Base-by-base conservation (phyloP, 306 rosid species). In the Cyamopsis tetragonoloba region DNA sequence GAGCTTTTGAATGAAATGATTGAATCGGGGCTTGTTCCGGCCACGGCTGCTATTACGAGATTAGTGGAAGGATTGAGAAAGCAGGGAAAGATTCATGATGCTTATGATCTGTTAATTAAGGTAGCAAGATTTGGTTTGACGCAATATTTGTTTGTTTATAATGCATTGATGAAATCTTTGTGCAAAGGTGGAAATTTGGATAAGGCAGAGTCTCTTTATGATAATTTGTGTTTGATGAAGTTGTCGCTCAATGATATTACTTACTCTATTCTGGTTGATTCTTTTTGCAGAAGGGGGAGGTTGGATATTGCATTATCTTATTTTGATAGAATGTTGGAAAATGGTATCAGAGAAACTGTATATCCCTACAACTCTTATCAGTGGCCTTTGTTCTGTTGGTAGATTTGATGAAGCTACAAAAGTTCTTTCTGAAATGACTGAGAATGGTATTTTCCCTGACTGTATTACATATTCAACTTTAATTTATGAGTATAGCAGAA, bases 391-490 rank as follows among this genome's bases (percentile, higher is more conserved):
- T 83, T 85, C 83, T 71, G 72, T 83, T 80, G 93, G 91, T 31
- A 83, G 81, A 64, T 86, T 92, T 75, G 56, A 62, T 2, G 96
- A 89, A 79, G 96, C 98, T 57, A 67, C 82, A 48, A 46, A 81
- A 27, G 78, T 92, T 69, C 87, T 89, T 4, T 69, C 66, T 49
- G 88, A 79, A 69, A 92, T 89, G 98, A 62, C 83, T 35, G 71
- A 49, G 65, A 78, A 80, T 49, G 88, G 93, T 68, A 73, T 89
- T 30, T 83, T 73, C 70, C 96, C 96, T 2, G 93, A 92, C 68
- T 87, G 91, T 61, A 68, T 92, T 56, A 89, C 98, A 1, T 92
- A 89, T 80, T 89, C 98, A 3, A 89, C 96, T 50, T 76, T 92
- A 74, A 87, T 92, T 68, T 77, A 84, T 15, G 97, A 89, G 77